phyloP scores from a whole-genome alignment of 1,284 basidiomycete species.

The Sporisorium scitamineum region DNA sequence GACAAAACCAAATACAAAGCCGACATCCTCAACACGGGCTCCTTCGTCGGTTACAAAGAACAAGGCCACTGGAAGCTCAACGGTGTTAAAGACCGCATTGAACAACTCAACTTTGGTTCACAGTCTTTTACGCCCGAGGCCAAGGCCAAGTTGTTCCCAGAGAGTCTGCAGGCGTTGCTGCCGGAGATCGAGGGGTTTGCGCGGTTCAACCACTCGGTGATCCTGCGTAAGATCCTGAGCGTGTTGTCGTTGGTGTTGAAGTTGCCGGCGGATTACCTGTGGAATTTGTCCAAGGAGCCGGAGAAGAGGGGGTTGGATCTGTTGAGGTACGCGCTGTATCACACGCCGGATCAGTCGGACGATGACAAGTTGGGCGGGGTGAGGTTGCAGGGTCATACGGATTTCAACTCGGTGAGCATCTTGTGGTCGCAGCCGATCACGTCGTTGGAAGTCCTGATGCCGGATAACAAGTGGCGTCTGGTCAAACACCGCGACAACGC shows the following conservation, averaged over 20 bases:
- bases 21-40: conserved; percentile 60
- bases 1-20: conserved; percentile 65
- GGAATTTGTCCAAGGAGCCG: conserved; percentile 70
- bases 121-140: conserved; percentile 59
- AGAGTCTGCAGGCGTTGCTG: conserved; percentile 52
- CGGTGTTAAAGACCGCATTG: conserved; percentile 70
- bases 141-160: conserved; percentile 51
- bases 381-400: conserved; percentile 71
- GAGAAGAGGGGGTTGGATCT: conserved; percentile 70
- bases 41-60: conserved; percentile 71
- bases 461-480: conserved; percentile 70
- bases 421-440: conserved; percentile 71
- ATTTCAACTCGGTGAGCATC: conserved; percentile 70
- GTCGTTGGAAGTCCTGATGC: conserved; percentile 70
- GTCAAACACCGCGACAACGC: conserved; percentile 69
- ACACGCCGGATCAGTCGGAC: conserved; percentile 68
- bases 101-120: conserved; percentile 71
- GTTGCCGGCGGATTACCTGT: conserved; percentile 71
- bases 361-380: conserved; percentile 69
- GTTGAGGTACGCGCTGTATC: conserved; percentile 71
- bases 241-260: conserved; percentile 71
- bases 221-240: conserved; percentile 70
- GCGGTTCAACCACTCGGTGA: conserved; percentile 68
- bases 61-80: conserved; percentile 71
- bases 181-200: conserved; percentile 70